phyloP scores from a whole-genome alignment of 2,329 filamentous ascomycete species.

The Venturia carpophila region DNA sequence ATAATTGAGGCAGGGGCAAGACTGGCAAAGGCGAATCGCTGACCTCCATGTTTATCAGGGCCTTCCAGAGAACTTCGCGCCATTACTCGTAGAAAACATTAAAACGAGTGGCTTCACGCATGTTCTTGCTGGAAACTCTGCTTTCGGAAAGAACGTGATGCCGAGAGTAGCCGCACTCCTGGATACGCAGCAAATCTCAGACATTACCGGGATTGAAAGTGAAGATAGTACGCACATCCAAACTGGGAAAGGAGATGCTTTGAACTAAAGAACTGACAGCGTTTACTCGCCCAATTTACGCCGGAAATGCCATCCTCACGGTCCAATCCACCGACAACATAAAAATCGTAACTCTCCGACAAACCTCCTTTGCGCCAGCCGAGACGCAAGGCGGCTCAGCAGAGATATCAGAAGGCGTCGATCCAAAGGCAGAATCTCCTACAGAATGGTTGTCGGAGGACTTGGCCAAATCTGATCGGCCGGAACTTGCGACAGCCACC shows the following conservation, averaged over 20 bases:
- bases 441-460: slow-evolving; percentile 94
- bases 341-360: slow-evolving; percentile 88
- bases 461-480: slow-evolving; percentile 84
- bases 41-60: slow-evolving; percentile 42
- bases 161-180: slow-evolving; percentile 86
- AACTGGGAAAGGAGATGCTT: neutral
- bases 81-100: slow-evolving; percentile 88
- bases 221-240: slow-evolving; percentile 60
- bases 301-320: slow-evolving; percentile 92
- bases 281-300: slow-evolving; percentile 94
- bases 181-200: slow-evolving; percentile 87
- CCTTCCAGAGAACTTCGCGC: slow-evolving; percentile 89
- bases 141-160: slow-evolving; percentile 92
- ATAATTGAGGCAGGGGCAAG: neutral
- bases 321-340: slow-evolving; percentile 80
- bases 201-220: slow-evolving; percentile 77
- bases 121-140: slow-evolving; percentile 81
- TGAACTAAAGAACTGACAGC: slow-evolving; percentile 36
- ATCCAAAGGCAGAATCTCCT: slow-evolving; percentile 65
- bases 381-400: slow-evolving; percentile 66
- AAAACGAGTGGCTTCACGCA: slow-evolving; percentile 93
- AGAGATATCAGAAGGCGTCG: slow-evolving; percentile 68
- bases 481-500: slow-evolving; percentile 81
- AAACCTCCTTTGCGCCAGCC: slow-evolving; percentile 79
- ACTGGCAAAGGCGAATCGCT: neutral